Evolutionary conservation across 2,329 filamentous ascomycete species (phyloP).

Genomic region (Aspergillus thermomutatus): DNA sequence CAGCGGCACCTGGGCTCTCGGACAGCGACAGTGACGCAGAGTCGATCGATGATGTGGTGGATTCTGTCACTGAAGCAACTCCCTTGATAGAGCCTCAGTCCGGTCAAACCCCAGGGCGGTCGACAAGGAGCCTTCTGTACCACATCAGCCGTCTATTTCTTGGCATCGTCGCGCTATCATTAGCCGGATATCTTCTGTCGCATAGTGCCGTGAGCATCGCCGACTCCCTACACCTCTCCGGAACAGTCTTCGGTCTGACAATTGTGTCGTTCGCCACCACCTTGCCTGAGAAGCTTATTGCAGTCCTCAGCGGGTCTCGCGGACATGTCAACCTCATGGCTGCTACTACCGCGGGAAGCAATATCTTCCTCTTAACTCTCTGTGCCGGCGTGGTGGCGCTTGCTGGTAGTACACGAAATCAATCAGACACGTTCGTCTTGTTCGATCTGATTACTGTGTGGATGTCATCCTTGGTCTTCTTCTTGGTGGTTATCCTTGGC

Average conservation of each 20-base stretch:
- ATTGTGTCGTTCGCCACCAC: constrained; percentile 53
- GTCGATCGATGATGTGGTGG: constrained; percentile 1
- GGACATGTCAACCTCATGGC: constrained; percentile 51
- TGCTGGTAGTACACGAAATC: constrained; percentile 1
- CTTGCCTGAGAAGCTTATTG: constrained; percentile 53
- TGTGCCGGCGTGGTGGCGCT: constrained; percentile 40
- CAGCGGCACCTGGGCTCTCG: constrained; percentile 41
- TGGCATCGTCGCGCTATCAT: constrained; percentile 43
- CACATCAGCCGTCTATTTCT: constrained; percentile 44
- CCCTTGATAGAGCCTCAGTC: constrained; percentile 14
- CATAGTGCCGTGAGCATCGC: constrained; percentile 43
- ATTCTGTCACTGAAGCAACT: constrained; percentile 13
- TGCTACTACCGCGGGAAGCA: constrained; percentile 53
- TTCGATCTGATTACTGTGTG: constrained; percentile 24
- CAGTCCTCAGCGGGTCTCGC: constrained; percentile 46
- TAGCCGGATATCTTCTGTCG: constrained; percentile 50
- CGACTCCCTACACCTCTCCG: constrained; percentile 42
- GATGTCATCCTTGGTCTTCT: constrained; percentile 16
- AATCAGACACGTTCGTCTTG: constrained; percentile 14
- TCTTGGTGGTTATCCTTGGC: constrained; percentile 15
- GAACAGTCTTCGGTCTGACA: constrained; percentile 46
- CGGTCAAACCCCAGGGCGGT: not conserved
- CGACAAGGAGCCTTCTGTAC: constrained; percentile 28
- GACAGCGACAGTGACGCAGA: constrained; percentile 41
- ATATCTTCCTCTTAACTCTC: constrained; percentile 53